These are phyloP conservation scores for Neurospora sp. DNA, from an alignment of 495 filamentous ascomycete species.

Conservation along the genomic window DNA sequence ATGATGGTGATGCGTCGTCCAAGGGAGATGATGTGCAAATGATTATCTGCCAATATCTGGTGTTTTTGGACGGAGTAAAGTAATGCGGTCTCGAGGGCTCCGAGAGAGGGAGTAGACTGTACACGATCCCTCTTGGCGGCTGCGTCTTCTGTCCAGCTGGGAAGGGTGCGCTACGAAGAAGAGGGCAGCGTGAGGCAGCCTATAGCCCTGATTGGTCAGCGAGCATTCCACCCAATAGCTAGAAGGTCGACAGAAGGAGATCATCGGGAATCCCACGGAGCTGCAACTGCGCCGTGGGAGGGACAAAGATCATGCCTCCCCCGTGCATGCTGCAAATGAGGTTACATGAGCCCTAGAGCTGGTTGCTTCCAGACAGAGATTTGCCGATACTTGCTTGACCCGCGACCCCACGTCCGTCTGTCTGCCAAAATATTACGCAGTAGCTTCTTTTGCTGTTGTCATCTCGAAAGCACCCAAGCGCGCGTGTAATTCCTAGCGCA, in stretches of 20 bases:
- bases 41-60: background rate
- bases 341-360: slow-evolving; percentile 5
- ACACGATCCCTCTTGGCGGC: background rate
- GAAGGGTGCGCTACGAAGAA: slow-evolving; percentile 5
- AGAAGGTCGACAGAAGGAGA: background rate
- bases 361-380: background rate
- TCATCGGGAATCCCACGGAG: slow-evolving; percentile 3
- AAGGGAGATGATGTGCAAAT: slow-evolving; percentile 5
- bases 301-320: background rate
- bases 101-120: background rate
- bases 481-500: background rate
- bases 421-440: background rate
- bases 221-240: background rate
- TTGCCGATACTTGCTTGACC: slow-evolving; percentile 3
- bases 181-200: background rate
- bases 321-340: slow-evolving; percentile 2
- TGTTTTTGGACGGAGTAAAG: background rate
- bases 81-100: background rate
- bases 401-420: background rate
- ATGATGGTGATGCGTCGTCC: slow-evolving; percentile 15
- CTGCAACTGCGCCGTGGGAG: background rate
- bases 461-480: background rate
- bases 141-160: background rate
- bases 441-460: slow-evolving; percentile 2
- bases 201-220: slow-evolving; percentile 8